These are phyloP conservation scores for Phytophthora rubi DNA, from an alignment of 352 stramenopile species.

Conservation along the genomic window DNA sequence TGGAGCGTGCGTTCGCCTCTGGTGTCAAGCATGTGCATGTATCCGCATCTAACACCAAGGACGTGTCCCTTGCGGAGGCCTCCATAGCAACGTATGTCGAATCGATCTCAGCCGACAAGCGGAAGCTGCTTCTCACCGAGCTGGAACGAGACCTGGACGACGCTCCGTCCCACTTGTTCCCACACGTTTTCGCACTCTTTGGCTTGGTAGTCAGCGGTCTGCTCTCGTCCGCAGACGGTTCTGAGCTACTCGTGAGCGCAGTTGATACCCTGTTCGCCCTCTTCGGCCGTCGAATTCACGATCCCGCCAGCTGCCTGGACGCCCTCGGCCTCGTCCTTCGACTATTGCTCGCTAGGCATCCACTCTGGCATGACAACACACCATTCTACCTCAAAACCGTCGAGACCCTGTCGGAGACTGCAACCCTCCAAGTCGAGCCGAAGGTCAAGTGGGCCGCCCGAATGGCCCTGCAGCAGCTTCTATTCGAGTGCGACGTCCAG, in stretches of 20 bases:
- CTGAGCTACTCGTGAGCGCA: slow-evolving; percentile 3
- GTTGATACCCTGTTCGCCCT: slow-evolving; percentile 36
- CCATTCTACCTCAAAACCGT: slow-evolving; percentile 32
- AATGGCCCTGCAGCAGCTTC: slow-evolving; percentile 49
- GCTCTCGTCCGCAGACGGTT: not conserved
- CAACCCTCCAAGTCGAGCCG: slow-evolving; percentile 30
- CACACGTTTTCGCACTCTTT: slow-evolving; percentile 36
- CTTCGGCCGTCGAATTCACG: slow-evolving; percentile 28
- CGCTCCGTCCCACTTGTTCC: slow-evolving; percentile 33
- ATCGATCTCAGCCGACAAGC: slow-evolving; percentile 18
- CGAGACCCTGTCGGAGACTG: slow-evolving; percentile 31
- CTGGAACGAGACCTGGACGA: slow-evolving; percentile 43
- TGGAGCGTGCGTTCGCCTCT: slow-evolving; percentile 15
- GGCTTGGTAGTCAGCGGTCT: slow-evolving; percentile 11
- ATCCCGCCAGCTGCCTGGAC: slow-evolving; percentile 37
- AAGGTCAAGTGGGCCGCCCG: slow-evolving; percentile 38
- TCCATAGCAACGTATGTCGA: slow-evolving; percentile 9
- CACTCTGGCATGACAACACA: slow-evolving; percentile 27
- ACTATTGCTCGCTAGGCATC: slow-evolving; percentile 13
- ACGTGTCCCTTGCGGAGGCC: not conserved
- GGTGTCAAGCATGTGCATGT: slow-evolving; percentile 20
- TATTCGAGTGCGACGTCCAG: slow-evolving; percentile 49
- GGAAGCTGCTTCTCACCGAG: slow-evolving; percentile 28
- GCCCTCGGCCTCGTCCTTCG: slow-evolving; percentile 33
- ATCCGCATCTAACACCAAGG: not conserved